phyloP scores from a whole-genome alignment of 345 rosid species.

The Turnera subulata region DNA sequence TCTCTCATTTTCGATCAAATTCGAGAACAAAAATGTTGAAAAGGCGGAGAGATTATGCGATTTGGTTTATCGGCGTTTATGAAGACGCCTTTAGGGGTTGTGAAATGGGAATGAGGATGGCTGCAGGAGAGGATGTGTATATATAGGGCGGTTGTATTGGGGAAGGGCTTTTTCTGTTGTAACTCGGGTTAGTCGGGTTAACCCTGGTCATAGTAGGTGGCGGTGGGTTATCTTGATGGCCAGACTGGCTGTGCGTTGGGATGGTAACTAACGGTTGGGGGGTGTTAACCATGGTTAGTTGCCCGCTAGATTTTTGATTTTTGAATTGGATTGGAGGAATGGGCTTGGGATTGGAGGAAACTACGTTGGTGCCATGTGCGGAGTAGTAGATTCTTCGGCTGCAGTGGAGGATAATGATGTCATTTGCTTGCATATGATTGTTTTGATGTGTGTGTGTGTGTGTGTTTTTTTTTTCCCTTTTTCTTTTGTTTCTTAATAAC shows the following conservation, averaged over 20 bases:
- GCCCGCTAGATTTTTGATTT: slow-evolving; percentile 23
- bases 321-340: no score
- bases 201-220: slow-evolving; percentile 6
- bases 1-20: slow-evolving; percentile 11
- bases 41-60: background rate
- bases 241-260: slow-evolving; percentile 3
- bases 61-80: slow-evolving; percentile 45
- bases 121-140: background rate
- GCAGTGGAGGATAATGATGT: no score
- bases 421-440: no score
- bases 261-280: background rate
- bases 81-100: slow-evolving; percentile 45
- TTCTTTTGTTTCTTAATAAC: no score
- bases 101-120: background rate
- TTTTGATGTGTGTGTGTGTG: no score
- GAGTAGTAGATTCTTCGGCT: no score
- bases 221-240: slow-evolving; percentile 5
- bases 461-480: no score
- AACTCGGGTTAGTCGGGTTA: slow-evolving; percentile 18
- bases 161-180: background rate
- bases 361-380: slow-evolving; percentile 22
- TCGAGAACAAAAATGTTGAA: background rate
- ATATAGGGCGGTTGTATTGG: background rate
- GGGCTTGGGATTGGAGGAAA: background rate
- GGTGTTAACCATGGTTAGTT: slow-evolving; percentile 25